phyloP scores from a whole-genome alignment of 176 grass and related monocot species.

The Phoenix dactylifera region DNA sequence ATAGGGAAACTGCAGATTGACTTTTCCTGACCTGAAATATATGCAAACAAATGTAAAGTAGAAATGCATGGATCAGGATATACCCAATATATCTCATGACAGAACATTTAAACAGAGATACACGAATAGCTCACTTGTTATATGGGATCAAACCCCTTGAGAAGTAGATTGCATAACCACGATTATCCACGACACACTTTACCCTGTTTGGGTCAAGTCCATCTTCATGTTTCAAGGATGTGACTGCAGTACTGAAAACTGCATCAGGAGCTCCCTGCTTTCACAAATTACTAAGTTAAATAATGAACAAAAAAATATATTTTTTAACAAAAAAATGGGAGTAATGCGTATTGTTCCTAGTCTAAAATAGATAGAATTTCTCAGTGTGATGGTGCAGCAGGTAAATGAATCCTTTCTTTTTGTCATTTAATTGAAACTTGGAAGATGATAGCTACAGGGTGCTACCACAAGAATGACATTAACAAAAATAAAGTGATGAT shows the following conservation, averaged over 20 bases:
- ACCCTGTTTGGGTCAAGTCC: conserved; percentile 80
- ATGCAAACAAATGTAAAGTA: neutral
- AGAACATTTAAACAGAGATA: neutral
- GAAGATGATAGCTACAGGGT: too few relatives aligned
- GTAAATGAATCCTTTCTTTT: too few relatives aligned
- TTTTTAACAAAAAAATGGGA: too few relatives aligned
- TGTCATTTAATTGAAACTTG: too few relatives aligned
- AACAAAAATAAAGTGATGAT: too few relatives aligned
- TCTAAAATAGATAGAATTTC: too few relatives aligned
- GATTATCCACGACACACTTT: conserved; percentile 88
- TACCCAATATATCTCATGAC: neutral
- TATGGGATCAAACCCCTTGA: conserved; percentile 89
- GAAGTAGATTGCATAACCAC: conserved; percentile 93
- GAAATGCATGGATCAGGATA: neutral
- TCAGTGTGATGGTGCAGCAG: too few relatives aligned
- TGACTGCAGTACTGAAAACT: conserved; percentile 91
- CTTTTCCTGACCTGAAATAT: conserved; percentile 68
- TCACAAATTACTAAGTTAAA: too few relatives aligned
- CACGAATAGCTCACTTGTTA: conserved; percentile 55
- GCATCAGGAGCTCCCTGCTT: conserved; percentile 79
- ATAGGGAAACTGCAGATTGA: conserved; percentile 66
- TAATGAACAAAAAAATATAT: too few relatives aligned
- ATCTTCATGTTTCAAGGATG: conserved; percentile 78
- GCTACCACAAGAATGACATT: too few relatives aligned
- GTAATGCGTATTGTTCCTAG: too few relatives aligned